phyloP scores from a whole-genome alignment of 805 yeast genomes.

The Wickerhamiella kurtzmanii region DNA sequence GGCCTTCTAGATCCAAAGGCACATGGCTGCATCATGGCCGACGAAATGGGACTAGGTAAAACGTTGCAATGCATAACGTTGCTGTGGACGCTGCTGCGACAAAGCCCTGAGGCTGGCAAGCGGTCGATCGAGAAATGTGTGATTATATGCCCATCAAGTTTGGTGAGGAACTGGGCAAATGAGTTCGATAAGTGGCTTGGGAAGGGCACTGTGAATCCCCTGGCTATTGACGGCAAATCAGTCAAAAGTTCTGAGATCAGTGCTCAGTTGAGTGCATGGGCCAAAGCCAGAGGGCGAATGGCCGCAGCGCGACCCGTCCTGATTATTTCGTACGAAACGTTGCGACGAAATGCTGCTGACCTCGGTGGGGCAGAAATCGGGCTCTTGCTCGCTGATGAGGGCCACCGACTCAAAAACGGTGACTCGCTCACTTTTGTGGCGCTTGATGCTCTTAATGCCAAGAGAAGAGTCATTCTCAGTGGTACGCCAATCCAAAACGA shows the following conservation, averaged over 20 bases:
- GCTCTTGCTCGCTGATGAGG: constrained; percentile 72
- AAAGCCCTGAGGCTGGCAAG: constrained; percentile 71
- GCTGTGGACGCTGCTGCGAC: constrained; percentile 83
- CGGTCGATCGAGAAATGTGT: constrained; percentile 79
- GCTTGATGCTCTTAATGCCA: constrained; percentile 66
- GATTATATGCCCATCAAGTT: constrained; percentile 87
- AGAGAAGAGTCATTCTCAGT: constrained; percentile 78
- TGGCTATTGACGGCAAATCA: constrained; percentile 80
- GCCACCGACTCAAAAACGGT: constrained; percentile 73
- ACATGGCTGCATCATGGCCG: constrained; percentile 95
- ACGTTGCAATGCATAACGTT: constrained; percentile 79
- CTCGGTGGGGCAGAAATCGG: constrained; percentile 73
- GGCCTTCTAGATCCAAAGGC: constrained; percentile 57
- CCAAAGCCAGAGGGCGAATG: constrained; percentile 63
- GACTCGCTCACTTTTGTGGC: constrained; percentile 87
- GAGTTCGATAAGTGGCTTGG: constrained; percentile 94
- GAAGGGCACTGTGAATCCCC: constrained; percentile 71
- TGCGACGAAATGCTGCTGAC: constrained; percentile 70
- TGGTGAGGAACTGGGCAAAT: constrained; percentile 95
- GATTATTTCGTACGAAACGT: constrained; percentile 86
- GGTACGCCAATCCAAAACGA: constrained; percentile 98
- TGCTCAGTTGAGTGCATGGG: constrained; percentile 66
- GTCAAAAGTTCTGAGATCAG: constrained; percentile 59
- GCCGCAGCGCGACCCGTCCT: constrained; percentile 84
- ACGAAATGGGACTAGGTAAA: constrained; percentile 91